Base-by-base conservation (phyloP, 371 early-diverging fungal genomes). In the Mortierella sp. region DNA sequence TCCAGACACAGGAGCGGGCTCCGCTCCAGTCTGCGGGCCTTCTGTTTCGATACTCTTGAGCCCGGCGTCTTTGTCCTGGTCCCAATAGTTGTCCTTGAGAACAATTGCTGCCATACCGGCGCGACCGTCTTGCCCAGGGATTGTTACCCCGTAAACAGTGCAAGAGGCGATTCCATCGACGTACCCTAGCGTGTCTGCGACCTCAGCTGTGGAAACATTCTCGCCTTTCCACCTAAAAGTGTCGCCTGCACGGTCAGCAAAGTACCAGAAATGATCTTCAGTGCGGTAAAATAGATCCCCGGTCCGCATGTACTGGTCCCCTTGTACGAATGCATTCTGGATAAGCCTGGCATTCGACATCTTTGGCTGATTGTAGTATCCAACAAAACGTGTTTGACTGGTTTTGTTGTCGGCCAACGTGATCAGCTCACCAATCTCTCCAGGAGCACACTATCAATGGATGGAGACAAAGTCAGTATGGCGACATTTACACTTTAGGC, bases 51-150 rank as follows among this genome's bases (percentile, higher is more conserved):
- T 55, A 28, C n/a, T 28, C 61, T 60, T 60, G 16, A 18, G 0
- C 5, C 16, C 18, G 45, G 45, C 45, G 35, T 8, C 61, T 18
- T 9, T 60, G 11, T 10, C 61, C 39, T 37, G 39, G 20, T 16
- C 11, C 61, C 61, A 62, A 14, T 26, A 37, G 26, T 24, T 11
- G 20, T 73, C 78, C 62, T 79, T 84, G 49, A 84, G 64, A 6
- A 86, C 83, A 67, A 94, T 59, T 8, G 92, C 91, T 11, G 91
- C 94, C 94, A 94, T 94, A 26, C 93, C 93, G 10, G 93, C 94
- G 30, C 91, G 85, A 14, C 94, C 92, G 73, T 92, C 91, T 49
- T 89, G 86, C 10, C 85, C 62, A 3, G 89, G 89, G 5, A 91
- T 79, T 10, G 78, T 51, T 5, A 87, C 80, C 12, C 93, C 93